phyloP scores from a whole-genome alignment of 2,329 filamentous ascomycete species.

The Xylaria sp. region DNA sequence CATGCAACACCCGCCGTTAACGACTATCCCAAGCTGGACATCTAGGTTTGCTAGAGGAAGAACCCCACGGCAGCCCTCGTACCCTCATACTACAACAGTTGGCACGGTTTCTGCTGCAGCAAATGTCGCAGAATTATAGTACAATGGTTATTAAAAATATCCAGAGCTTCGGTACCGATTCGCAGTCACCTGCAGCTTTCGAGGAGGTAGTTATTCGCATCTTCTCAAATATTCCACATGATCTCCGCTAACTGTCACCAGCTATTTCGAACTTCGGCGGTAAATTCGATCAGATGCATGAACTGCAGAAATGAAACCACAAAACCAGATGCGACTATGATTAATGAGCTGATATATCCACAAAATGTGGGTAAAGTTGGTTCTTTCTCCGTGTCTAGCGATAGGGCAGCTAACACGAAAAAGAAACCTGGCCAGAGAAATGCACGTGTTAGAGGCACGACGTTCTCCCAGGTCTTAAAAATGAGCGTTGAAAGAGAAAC shows the following conservation, averaged over 20 bases:
- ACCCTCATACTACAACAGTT: conserved; percentile 87
- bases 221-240: not conserved
- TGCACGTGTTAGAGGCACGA: conserved; percentile 65
- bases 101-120: conserved; percentile 85
- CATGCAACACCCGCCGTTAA: conserved; percentile 30
- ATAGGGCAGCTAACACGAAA: conserved; percentile 41
- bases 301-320: conserved; percentile 89
- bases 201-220: conserved; percentile 67
- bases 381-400: conserved; percentile 33
- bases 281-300: conserved; percentile 82
- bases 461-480: conserved; percentile 93
- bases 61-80: conserved; percentile 73
- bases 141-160: conserved; percentile 68
- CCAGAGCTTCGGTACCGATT: conserved; percentile 54
- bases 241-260: conserved; percentile 40
- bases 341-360: conserved; percentile 89
- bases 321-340: conserved; percentile 79
- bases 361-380: conserved; percentile 54
- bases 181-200: conserved; percentile 56
- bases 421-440: conserved; percentile 63
- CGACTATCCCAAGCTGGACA: conserved; percentile 65
- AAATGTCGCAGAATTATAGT: conserved; percentile 80
- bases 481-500: conserved; percentile 90
- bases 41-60: conserved; percentile 86
- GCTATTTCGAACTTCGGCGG: conserved; percentile 75